These are phyloP conservation scores for Phaeolepiota aurea DNA, from an alignment of 768 basidiomycete genomes.

Conservation along the genomic window DNA sequence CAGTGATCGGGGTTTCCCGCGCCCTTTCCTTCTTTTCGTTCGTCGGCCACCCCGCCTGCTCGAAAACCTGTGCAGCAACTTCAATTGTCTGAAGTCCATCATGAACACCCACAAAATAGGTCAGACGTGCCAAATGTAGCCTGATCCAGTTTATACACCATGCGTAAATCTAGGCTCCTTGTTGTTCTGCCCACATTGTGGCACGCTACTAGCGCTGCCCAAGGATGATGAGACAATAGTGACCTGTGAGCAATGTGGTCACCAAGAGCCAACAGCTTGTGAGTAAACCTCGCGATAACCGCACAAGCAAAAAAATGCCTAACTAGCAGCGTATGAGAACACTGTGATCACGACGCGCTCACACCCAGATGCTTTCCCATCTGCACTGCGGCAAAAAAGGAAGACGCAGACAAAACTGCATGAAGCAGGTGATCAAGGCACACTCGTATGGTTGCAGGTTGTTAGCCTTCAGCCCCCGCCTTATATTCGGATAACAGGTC, in stretches of 20 bases:
- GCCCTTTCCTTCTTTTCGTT: constrained; percentile 3
- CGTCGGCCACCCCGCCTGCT: too few relatives aligned
- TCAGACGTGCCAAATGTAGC: constrained; percentile 12
- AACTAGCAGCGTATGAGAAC: constrained; percentile 81
- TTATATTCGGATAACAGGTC: constrained; percentile 39
- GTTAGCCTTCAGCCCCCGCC: not conserved
- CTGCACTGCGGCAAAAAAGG: constrained; percentile 74
- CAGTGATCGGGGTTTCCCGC: constrained; percentile 6
- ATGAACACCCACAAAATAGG: constrained; percentile 27
- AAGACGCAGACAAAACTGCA: constrained; percentile 85
- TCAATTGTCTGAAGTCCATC: constrained; percentile 7
- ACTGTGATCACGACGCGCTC: constrained; percentile 85
- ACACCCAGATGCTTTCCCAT: constrained; percentile 92
- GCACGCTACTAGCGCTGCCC: constrained; percentile 81
- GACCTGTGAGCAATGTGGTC: constrained; percentile 81
- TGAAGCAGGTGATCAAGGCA: constrained; percentile 60
- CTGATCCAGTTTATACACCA: constrained; percentile 1
- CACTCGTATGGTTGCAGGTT: constrained; percentile 23
- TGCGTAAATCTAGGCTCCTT: constrained; percentile 58
- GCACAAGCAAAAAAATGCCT: not conserved
- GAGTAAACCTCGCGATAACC: constrained; percentile 27
- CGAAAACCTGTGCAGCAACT: too few relatives aligned
- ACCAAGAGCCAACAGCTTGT: constrained; percentile 87
- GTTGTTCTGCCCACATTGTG: constrained; percentile 91
- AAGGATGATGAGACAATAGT: constrained; percentile 66